Base-by-base conservation (phyloP, 2,329 filamentous ascomycete genomes). In the Orbilia brochopaga region DNA sequence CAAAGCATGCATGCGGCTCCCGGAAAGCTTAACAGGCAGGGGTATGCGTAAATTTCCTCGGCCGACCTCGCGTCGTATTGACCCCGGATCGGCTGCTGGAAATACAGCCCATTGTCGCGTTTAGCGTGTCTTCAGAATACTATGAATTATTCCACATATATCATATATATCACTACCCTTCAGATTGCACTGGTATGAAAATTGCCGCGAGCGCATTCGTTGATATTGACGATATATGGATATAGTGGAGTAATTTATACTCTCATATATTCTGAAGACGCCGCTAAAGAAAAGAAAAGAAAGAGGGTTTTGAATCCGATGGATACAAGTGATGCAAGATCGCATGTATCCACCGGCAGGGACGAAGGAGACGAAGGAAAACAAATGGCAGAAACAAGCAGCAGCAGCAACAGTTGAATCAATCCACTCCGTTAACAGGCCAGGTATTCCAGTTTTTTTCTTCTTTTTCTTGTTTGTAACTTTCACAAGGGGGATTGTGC, bases 61-160 rank as follows among this genome's bases (percentile, higher is more conserved):
- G 11, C 44, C 19, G 15, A 15, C 11, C n/a, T n/a, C n/a, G n/a
- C n/a, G n/a, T n/a, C n/a, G n/a, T n/a, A 5, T 48, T 19, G 8
- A 19, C 44, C 44, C 11, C 17, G 44, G 8, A 19, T 21, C 40
- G 44, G 44, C 44, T 48, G 44, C 44, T 48, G 44, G 44, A 21
- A 19, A 23, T 8, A 48, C 44, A 48, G 44, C 44, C 19, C 8
- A 11, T 48, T 48, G 44, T 48, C 44, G 11, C 44, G 8, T 48
- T 21, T 19, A 48, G 44, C 44, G 44, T 55, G 30, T 24, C 27
- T 57, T 53, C 55, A 65, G 59, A 70, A 54, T 35, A 23, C 60
- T 72, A 65, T 52, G 55, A 72, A 57, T 50, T 30, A 37, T 60
- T 50, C 67, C 60, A 63, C 50, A 52, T 32, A 60, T 59, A 57